Base-by-base conservation (phyloP, 164 flowering plant genomes). In the Brasenia schreberi region DNA sequence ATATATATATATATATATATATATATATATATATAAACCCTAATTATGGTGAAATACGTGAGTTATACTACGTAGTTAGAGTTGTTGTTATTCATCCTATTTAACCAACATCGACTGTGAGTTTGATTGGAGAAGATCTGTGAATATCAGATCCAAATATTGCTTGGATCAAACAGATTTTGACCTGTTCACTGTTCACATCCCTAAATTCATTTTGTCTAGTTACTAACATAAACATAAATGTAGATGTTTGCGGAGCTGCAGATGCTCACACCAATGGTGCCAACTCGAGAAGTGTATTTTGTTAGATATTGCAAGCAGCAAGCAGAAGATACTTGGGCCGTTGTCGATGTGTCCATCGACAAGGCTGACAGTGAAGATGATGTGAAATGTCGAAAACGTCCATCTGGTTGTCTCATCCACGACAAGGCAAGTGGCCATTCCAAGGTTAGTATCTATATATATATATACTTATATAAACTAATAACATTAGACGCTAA, bases 351-450 rank as follows among this genome's bases (percentile, higher is more conserved):
- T 74, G 94, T 95, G 16, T 95, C 99, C 6, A 74, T 92, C 6
- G 97, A 95, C 81, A 84, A 80, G 64, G 79, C 83, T 33, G 89
- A 90, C 72, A 90, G 87, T 11, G 83, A 76, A 65, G 81, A 83
- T 5, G 97, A 90, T 67, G 85, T 89, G 3, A 95, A 87, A 71
- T 92, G 94, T 77, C 77, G 92, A 58, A 95, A 86, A 70, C 83
- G 89, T 0, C 92, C 99, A 0, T 95, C 99, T 0, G 99, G 99
- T 63, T 95, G 97, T 86, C 92, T 95, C 76, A 86, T 95, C 42
- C 85, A 92, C 65, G 97, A 92, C 64, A 82, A 84, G 76, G 80
- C 88, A 42, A 88, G 86, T 75, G 99, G 97, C 69, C 99, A 95
- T 64, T 90, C 96, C 81, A 90, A 85, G 93, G 98, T 90, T 14